Evolutionary conservation across 2,329 filamentous ascomycete species (phyloP), one percentile per base, ranked within the genome.

Genomic region (Aspergillus bombycis): DNA sequence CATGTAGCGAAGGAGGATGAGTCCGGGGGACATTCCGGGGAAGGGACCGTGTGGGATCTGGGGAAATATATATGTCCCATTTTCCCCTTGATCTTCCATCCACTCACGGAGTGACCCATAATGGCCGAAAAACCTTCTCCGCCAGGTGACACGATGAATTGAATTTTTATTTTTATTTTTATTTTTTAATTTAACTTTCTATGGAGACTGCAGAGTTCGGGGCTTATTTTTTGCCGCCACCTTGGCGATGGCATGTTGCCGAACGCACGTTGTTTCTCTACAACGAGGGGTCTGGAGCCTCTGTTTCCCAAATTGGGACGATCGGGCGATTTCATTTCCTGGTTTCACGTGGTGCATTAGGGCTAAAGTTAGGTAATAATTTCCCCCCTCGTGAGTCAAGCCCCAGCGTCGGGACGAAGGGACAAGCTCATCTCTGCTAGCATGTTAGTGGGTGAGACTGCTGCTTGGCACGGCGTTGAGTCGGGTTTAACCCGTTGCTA

Each of bases 21-120:
- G 26, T 32, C 56, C 19, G 26, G 56, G 56, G 56, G 54, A 26
- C 56, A 58, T 58, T 48, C 56, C 38, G 56, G 56, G 56, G 56
- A 46, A 58, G 28, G 9, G n/a, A 21, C 28, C 41, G 5, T 58
- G 56, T 43, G 56, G 56, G 56, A 58, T 58, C 56, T 48, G 56
- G 56, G 56, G 56, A 58, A 58, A 48, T 58, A 57, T 58, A 58
- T 58, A 28, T 16, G 21, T 28, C 26, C 21, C 41, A 46, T 6
- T 57, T 26, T 5, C 8, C 21, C 45, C 45, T 48, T 28, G 45
- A 16, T 48, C 28, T 26, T 48, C 23, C 12, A 16, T 28, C 6
- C 26, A 50, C 26, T 11, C 34, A 16, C 5, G 5, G 12, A 16
- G 5, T 32, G 36, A 21, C 38, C n/a, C 41, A 58, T 34, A 32